These are phyloP conservation scores for Saprolegnia diclina DNA, from an alignment of 352 stramenopile genomes.

Conservation along the genomic window DNA sequence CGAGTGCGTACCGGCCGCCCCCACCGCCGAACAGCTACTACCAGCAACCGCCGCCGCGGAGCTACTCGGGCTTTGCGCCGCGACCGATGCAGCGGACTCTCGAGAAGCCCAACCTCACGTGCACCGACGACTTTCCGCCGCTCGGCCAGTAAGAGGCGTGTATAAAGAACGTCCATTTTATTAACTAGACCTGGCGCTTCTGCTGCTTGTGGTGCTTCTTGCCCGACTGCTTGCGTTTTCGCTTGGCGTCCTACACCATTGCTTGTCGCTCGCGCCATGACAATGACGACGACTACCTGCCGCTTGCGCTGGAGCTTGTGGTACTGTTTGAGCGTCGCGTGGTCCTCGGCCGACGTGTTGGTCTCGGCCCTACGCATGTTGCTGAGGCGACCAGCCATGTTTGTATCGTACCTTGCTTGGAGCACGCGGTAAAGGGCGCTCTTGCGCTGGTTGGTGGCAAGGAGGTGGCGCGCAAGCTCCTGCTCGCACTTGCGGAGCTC, in stretches of 20 bases:
- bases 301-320: constrained; percentile 12
- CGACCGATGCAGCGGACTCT: background rate
- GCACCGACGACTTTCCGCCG: constrained; percentile 15
- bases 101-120: constrained; percentile 6
- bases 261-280: too few relatives aligned
- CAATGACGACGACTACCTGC: background rate
- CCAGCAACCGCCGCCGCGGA: background rate
- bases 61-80: background rate
- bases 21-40: background rate
- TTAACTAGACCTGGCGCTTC: background rate
- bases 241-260: background rate
- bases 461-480: background rate
- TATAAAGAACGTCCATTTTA: background rate
- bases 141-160: constrained; percentile 3
- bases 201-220: constrained; percentile 5
- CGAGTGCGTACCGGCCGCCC: background rate
- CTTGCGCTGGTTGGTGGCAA: background rate
- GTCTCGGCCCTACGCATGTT: background rate
- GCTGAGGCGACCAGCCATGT: background rate
- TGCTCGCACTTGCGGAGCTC: constrained; percentile 14
- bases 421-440: background rate
- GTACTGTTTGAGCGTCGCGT: constrained; percentile 6
- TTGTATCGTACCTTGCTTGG: background rate
- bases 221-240: background rate
- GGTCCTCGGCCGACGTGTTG: background rate